A percentile compares a stretch with the other conserved stretches of the same genome.
These are phyloP conservation scores for Xylaria sp. DNA, from an alignment of 2,329 filamentous ascomycete species.

Conservation along the genomic window DNA sequence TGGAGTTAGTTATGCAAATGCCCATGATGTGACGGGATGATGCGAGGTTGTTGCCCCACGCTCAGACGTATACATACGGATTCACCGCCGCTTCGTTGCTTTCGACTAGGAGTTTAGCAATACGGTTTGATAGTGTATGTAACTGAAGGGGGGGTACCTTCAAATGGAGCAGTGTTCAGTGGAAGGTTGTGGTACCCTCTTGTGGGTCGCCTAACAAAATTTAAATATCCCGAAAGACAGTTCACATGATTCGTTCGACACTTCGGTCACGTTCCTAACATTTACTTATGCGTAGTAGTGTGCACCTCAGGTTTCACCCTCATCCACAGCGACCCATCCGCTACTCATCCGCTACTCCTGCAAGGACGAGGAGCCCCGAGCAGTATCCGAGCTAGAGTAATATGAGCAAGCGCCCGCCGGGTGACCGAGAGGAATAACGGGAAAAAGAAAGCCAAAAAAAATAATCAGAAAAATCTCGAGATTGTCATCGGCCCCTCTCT, in stretches of 20 bases:
- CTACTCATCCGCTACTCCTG: neutral
- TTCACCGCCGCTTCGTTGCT: neutral
- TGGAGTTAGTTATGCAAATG: no score
- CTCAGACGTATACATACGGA: no score
- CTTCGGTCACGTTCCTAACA: neutral
- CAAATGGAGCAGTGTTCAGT: slow-evolving; percentile 1
- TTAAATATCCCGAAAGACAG: neutral
- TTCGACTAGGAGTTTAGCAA: neutral
- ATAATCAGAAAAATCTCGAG: neutral
- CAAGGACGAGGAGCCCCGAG: neutral
- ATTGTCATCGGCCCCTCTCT: slow-evolving; percentile 5
- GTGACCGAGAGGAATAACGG: neutral
- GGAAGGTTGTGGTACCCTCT: slow-evolving; percentile 13
- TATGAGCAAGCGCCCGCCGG: neutral
- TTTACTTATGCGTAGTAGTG: no score
- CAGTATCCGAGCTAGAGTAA: neutral
- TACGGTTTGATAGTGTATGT: neutral
- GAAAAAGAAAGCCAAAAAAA: neutral
- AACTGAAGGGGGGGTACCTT: neutral
- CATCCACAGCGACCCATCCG: neutral
- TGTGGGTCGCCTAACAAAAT: slow-evolving; percentile 27
- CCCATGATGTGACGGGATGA: no score
- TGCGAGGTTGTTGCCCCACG: no score
- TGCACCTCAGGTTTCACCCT: no score
- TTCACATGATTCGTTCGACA: neutral